These are phyloP conservation scores for Agaricus blazei DNA, from an alignment of 768 basidiomycete genomes.

Conservation along the genomic window DNA sequence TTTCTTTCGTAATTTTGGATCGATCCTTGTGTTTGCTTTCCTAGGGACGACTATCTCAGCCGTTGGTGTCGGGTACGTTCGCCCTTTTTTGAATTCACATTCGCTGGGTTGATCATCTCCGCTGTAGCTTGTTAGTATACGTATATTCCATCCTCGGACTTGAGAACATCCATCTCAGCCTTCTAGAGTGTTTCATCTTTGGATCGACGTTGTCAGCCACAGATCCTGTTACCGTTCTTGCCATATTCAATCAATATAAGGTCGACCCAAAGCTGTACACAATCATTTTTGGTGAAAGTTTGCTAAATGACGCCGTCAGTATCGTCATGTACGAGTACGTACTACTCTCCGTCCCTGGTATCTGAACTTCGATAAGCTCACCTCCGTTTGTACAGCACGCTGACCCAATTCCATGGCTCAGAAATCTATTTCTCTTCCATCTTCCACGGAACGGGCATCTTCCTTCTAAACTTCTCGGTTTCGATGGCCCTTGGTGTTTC, in stretches of 20 bases:
- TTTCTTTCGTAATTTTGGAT: conserved; percentile 98
- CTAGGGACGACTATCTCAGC: conserved; percentile 95
- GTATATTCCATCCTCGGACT: conserved; percentile 91
- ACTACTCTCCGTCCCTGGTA: not conserved
- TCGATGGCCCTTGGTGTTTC: conserved; percentile 92
- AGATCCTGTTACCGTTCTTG: conserved; percentile 95
- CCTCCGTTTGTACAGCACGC: conserved; percentile 49
- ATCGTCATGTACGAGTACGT: conserved; percentile 99
- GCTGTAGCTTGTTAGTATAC: conserved; percentile 84
- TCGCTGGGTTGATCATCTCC: conserved; percentile 37
- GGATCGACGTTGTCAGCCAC: conserved; percentile 97
- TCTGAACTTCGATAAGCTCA: not conserved
- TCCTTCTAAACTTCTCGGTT: conserved; percentile 90
- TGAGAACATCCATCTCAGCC: conserved; percentile 78
- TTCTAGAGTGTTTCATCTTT: conserved; percentile 93
- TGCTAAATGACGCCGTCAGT: conserved; percentile 98
- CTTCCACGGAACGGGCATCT: conserved; percentile 96
- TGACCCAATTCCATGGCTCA: conserved; percentile 86
- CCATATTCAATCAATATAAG: conserved; percentile 98
- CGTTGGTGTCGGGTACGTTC: conserved; percentile 87
- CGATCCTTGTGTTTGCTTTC: conserved; percentile 92
- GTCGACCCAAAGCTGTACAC: conserved; percentile 98
- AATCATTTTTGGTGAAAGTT: conserved; percentile 94
- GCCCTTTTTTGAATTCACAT: not conserved
- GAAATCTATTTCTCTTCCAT: conserved; percentile 85